These are phyloP conservation scores for Physcomitrellopsis africana DNA, from an alignment of 225 moss, liverwort and hornwort genomes.

Conservation along the genomic window DNA sequence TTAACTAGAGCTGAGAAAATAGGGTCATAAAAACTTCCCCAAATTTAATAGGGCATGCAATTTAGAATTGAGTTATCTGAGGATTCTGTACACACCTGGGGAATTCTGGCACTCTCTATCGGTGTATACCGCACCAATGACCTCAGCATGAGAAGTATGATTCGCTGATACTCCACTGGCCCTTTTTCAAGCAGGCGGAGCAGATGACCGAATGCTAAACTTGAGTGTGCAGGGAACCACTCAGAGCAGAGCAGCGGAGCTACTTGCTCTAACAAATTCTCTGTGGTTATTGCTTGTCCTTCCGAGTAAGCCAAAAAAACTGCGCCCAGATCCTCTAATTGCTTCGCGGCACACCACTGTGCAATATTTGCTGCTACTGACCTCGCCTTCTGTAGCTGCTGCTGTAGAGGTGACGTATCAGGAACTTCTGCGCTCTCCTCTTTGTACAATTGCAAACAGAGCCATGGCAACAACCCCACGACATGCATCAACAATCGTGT, in stretches of 20 bases:
- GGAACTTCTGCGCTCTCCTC: constrained; percentile 64
- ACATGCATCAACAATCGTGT: constrained; percentile 97
- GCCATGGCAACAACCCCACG: constrained; percentile 96
- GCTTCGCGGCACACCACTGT: constrained; percentile 97
- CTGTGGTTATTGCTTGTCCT: constrained; percentile 84
- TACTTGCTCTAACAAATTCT: constrained; percentile 83
- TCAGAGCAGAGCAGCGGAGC: constrained; percentile 88
- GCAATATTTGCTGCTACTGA: constrained; percentile 98
- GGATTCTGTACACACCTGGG: constrained; percentile 57
- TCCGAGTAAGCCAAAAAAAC: constrained; percentile 95
- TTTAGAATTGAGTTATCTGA: neutral
- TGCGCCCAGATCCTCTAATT: constrained; percentile 79
- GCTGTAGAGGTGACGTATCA: constrained; percentile 90
- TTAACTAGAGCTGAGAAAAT: neutral
- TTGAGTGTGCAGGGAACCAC: constrained; percentile 98
- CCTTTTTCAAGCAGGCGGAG: constrained; percentile 92
- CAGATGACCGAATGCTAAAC: constrained; percentile 94
- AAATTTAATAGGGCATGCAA: too few relatives aligned
- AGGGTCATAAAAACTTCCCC: neutral
- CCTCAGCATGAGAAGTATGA: constrained; percentile 95
- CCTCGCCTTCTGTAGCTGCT: constrained; percentile 96
- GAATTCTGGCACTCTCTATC: constrained; percentile 92
- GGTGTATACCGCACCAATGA: constrained; percentile 88
- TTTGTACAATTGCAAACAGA: constrained; percentile 89
- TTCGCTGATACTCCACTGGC: constrained; percentile 95